Conservation (phyloP, 2,329 filamentous ascomycete species). For the Gaeumannomyces sp. region DNA sequence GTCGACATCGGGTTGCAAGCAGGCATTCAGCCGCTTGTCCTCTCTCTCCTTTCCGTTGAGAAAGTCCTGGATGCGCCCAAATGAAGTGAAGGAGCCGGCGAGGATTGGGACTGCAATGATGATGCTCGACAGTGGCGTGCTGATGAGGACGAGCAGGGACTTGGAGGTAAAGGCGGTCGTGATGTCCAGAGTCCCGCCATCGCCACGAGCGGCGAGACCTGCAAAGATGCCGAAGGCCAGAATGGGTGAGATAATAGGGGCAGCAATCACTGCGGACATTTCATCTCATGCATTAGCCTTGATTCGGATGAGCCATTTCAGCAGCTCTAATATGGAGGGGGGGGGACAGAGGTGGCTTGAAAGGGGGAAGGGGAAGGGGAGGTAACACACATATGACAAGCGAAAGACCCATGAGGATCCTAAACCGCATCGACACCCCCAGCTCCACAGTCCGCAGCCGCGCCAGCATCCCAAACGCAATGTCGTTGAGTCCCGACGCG, state of each 20-base stretch:
- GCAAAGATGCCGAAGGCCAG: slow-evolving; percentile 2
- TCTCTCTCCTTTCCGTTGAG: slow-evolving; percentile 13
- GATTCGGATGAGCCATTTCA: too few species aligned
- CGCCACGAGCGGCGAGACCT: neutral
- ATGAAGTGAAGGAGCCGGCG: slow-evolving; percentile 14
- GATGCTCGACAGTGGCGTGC: slow-evolving; percentile 13
- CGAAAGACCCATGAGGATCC: neutral
- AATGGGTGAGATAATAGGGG: neutral
- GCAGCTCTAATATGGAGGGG: too few species aligned
- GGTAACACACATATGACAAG: slow-evolving; percentile 3
- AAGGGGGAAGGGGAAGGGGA: too few species aligned
- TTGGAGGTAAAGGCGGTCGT: slow-evolving; percentile 13
- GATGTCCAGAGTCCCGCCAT: slow-evolving; percentile 11
- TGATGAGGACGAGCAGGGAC: slow-evolving; percentile 13
- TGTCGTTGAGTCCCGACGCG: slow-evolving; percentile 38
- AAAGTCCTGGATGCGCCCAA: slow-evolving; percentile 16
- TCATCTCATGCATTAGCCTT: neutral
- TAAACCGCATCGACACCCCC: slow-evolving; percentile 5
- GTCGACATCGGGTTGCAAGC: neutral
- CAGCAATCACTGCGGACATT: neutral
- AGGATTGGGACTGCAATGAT: slow-evolving; percentile 12
- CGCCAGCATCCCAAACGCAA: slow-evolving; percentile 20
- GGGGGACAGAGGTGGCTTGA: too few species aligned
- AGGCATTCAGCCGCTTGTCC: slow-evolving; percentile 11
- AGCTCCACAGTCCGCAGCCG: slow-evolving; percentile 6